phyloP scores from a whole-genome alignment of 169 alveolate genomes.

The Plasmodium cynomolgi region DNA sequence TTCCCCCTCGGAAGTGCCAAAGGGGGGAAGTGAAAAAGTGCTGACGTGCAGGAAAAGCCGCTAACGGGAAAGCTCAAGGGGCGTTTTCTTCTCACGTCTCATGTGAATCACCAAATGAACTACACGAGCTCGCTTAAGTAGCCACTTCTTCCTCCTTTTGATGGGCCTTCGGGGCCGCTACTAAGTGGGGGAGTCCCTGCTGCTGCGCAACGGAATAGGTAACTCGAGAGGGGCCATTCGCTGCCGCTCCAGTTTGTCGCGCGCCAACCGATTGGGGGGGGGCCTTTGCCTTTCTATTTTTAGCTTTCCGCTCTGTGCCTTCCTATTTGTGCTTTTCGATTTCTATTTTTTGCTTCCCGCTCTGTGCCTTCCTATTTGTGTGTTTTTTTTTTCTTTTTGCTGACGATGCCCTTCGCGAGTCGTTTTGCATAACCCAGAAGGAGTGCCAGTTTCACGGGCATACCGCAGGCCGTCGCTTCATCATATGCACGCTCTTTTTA shows the following conservation, averaged over 20 bases:
- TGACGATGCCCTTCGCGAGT: background rate
- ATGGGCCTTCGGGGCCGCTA: background rate
- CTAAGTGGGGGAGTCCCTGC: background rate
- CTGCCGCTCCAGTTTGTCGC: background rate
- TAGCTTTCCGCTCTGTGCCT: background rate
- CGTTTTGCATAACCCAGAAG: background rate
- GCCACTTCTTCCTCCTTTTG: background rate
- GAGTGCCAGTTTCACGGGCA: background rate
- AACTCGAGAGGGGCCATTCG: background rate
- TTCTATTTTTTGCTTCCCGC: background rate
- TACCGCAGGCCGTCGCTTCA: background rate
- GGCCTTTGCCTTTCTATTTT: background rate
- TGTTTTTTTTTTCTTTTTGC: background rate
- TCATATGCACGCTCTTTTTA: background rate
- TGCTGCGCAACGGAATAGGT: background rate
- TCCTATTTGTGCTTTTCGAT: background rate
- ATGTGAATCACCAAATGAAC: background rate
- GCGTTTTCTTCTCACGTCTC: background rate
- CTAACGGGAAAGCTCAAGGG: background rate
- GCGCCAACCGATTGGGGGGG: background rate
- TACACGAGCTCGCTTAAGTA: background rate
- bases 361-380: no score
- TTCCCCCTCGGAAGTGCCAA: background rate
- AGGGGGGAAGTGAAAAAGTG: no score
- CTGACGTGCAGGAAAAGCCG: background rate